phyloP scores from a whole-genome alignment of 2,329 filamentous ascomycete genomes.

The Neopestalotiopsis sp. region DNA sequence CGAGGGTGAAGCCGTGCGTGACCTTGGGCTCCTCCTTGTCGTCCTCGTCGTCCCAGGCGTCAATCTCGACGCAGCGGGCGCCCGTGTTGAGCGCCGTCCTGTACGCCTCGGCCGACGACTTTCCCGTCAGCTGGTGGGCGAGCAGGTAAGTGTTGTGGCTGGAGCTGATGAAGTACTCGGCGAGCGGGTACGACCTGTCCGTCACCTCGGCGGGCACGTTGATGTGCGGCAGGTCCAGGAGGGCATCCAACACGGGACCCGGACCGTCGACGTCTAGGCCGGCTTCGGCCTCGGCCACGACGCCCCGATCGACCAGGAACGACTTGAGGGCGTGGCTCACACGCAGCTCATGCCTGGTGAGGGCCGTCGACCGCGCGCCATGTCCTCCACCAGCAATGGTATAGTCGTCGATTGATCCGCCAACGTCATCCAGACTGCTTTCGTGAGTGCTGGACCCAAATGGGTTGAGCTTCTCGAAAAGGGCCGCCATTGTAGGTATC shows the following conservation, averaged over 20 bases:
- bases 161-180: conserved; percentile 75
- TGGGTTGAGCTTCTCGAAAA: conserved; percentile 45
- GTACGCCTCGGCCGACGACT: conserved; percentile 67
- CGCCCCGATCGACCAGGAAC: conserved; percentile 58
- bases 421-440: conserved; percentile 55
- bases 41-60: conserved; percentile 72
- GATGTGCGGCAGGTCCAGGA: conserved; percentile 64
- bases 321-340: conserved; percentile 64
- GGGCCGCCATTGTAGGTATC: conserved; percentile 24
- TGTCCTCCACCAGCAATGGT: conserved; percentile 67
- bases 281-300: conserved; percentile 55
- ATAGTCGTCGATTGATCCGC: conserved; percentile 55
- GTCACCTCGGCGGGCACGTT: conserved; percentile 59
- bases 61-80: conserved; percentile 75
- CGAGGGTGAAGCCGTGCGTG: conserved; percentile 72
- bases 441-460: conserved; percentile 37
- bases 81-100: conserved; percentile 66
- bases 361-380: conserved; percentile 49
- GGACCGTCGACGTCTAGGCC: conserved; percentile 50
- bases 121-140: conserved; percentile 72
- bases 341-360: conserved; percentile 58
- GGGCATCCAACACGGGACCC: conserved; percentile 50
- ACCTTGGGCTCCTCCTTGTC: conserved; percentile 70
- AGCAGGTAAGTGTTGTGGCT: conserved; percentile 77
- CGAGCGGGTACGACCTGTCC: conserved; percentile 64